Conservation (phyloP, 208 protist genomes). For the Leishmania guyanensis region DNA sequence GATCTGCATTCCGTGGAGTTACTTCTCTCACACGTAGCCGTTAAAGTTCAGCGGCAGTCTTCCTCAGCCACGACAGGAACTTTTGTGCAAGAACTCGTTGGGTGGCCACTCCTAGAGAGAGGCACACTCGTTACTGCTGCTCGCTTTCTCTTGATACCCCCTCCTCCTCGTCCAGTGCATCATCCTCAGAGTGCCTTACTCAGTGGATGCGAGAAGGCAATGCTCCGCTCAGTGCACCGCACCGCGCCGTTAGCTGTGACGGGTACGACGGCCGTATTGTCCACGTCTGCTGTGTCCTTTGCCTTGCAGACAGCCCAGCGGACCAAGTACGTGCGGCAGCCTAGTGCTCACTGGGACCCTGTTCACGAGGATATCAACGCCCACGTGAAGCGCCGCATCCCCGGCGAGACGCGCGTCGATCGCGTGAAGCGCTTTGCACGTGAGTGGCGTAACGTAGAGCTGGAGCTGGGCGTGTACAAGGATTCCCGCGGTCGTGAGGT, state of each 20-base stretch:
- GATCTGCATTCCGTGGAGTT: too few relatives aligned
- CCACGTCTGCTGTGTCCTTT: constrained; percentile 3
- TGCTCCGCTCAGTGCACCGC: constrained; percentile 32
- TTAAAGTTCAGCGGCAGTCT: too few relatives aligned
- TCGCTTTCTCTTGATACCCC: background rate
- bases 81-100: background rate
- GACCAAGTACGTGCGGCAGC: constrained; percentile 84
- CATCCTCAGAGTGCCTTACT: background rate
- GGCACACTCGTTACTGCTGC: background rate
- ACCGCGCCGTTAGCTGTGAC: constrained; percentile 16
- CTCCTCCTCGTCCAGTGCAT: background rate
- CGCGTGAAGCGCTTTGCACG: constrained; percentile 87
- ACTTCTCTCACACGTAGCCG: too few relatives aligned
- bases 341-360: constrained; percentile 84
- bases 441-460: constrained; percentile 91
- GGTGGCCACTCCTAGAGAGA: background rate
- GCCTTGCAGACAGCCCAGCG: constrained; percentile 35
- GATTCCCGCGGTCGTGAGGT: constrained; percentile 87
- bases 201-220: background rate
- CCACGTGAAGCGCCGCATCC: constrained; percentile 91
- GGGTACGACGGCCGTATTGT: constrained; percentile 4
- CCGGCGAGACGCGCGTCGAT: constrained; percentile 88
- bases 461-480: constrained; percentile 88
- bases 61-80: too few relatives aligned
- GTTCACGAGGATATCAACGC: constrained; percentile 92